phyloP scores from a whole-genome alignment of 805 yeast genomes.

The Candida taoyuanica region DNA sequence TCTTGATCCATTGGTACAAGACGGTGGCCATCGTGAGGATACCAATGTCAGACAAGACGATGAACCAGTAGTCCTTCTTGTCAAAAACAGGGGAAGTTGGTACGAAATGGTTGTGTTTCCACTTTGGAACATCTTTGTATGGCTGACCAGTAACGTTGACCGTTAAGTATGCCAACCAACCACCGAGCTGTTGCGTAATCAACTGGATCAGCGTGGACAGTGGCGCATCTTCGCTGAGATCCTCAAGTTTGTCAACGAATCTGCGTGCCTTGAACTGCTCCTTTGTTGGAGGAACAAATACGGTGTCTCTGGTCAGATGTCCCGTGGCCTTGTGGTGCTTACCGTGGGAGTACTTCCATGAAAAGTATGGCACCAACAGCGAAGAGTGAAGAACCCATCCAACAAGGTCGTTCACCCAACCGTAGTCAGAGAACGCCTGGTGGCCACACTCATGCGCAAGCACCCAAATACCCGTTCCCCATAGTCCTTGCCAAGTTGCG shows the following conservation, averaged over 20 bases:
- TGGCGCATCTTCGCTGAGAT: conserved; percentile 51
- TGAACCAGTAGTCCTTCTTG: conserved; percentile 48
- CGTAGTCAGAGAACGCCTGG: conserved; percentile 54
- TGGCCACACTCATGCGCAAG: conserved; percentile 65
- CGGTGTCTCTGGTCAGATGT: conserved; percentile 55
- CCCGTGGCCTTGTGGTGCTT: conserved; percentile 65
- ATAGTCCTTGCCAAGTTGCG: conserved; percentile 39
- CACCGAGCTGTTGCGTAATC: conserved; percentile 52
- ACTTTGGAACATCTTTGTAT: conserved; percentile 37
- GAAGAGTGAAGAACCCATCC: conserved; percentile 62
- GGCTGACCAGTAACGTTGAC: conserved; percentile 57
- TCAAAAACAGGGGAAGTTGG: conserved; percentile 55
- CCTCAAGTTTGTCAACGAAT: conserved; percentile 17
- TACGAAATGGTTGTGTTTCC: conserved; percentile 47
- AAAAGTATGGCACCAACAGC: conserved; percentile 53
- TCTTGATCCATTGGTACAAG: conserved; percentile 48
- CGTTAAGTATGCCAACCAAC: conserved; percentile 45
- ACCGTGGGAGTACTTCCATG: conserved; percentile 57
- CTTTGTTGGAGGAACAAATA: conserved; percentile 51
- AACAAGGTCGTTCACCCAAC: conserved; percentile 46
- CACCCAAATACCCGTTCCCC: conserved; percentile 58
- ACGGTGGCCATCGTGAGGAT: conserved; percentile 39
- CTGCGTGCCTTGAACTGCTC: conserved; percentile 36
- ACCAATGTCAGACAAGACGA: conserved; percentile 53
- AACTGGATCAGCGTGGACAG: conserved; percentile 39